Conservation (phyloP, 345 rosid species). For the Mallotus nudiflorus region DNA sequence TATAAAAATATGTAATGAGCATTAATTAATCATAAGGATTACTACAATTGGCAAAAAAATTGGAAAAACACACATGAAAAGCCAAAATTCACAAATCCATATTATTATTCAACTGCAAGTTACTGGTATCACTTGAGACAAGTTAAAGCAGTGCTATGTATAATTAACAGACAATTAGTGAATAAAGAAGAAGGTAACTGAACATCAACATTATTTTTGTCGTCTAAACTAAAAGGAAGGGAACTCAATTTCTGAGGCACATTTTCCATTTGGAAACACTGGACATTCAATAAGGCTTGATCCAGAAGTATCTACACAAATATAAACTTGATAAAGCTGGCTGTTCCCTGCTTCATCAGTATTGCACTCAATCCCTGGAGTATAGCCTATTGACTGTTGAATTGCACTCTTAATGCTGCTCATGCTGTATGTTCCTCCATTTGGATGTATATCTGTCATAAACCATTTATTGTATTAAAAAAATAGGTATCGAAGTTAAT, state of each 20-base stretch:
- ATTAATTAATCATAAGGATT: too few species aligned
- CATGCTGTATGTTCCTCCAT: conserved; percentile 54
- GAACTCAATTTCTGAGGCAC: conserved; percentile 62
- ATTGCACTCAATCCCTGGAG: conserved; percentile 83
- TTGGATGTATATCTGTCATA: conserved; percentile 57
- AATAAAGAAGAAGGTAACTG: background rate
- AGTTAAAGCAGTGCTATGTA: background rate
- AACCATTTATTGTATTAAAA: background rate
- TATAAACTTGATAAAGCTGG: conserved; percentile 83
- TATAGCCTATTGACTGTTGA: conserved; percentile 47
- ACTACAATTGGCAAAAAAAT: too few species aligned
- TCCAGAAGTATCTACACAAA: conserved; percentile 73
- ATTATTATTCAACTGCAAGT: too few species aligned
- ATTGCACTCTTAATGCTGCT: conserved; percentile 58
- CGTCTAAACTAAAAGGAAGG: conserved; percentile 52
- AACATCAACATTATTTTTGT: too few species aligned
- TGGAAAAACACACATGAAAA: too few species aligned
- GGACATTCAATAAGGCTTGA: conserved; percentile 70
- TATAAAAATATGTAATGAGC: too few species aligned
- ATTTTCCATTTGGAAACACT: conserved; percentile 59
- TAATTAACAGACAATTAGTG: background rate
- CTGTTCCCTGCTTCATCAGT: conserved; percentile 55
- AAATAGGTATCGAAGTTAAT: too few species aligned
- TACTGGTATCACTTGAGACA: background rate
- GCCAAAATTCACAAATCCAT: too few species aligned